Conservation (phyloP, 371 early-diverging fungal species). For the Mortierella sp. region DNA sequence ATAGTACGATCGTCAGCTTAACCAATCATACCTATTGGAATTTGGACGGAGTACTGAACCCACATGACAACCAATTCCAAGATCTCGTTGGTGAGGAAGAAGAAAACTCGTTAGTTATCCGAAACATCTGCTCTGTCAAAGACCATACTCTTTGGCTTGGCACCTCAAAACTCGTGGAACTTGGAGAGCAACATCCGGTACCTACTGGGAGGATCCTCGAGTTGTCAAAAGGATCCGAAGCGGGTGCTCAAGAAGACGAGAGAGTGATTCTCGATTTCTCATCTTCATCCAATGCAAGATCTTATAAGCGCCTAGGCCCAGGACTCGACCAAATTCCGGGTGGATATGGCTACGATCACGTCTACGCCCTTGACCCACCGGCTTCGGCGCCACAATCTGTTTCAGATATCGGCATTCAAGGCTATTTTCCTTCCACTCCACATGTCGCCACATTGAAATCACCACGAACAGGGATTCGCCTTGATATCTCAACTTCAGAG, state of each 20-base stretch:
- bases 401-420: slow-evolving; percentile 28
- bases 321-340: slow-evolving; percentile 46
- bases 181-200: slow-evolving; percentile 34
- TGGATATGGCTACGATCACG: slow-evolving; percentile 52
- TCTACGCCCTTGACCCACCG: slow-evolving; percentile 24
- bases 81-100: not conserved
- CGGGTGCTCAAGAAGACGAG: not conserved
- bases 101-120: not conserved
- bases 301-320: slow-evolving; percentile 3
- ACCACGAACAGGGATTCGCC: slow-evolving; percentile 33
- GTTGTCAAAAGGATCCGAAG: not conserved
- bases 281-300: not conserved
- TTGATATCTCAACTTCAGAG: slow-evolving; percentile 43
- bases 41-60: slow-evolving; percentile 45
- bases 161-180: slow-evolving; percentile 19
- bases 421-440: slow-evolving; percentile 30
- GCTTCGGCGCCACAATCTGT: not conserved
- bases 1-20: slow-evolving; percentile 46
- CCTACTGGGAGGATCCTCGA: slow-evolving; percentile 39
- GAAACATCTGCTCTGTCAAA: slow-evolving; percentile 17
- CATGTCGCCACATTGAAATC: slow-evolving; percentile 36
- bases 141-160: slow-evolving; percentile 40
- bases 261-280: slow-evolving; percentile 15
- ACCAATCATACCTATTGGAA: slow-evolving; percentile 54
- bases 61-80: not conserved